Percentiles rank a stretch among this genome's conserved stretches.
phyloP scores from a whole-genome alignment of 2,329 filamentous ascomycete species.

The Emericellopsis cladophorae region DNA sequence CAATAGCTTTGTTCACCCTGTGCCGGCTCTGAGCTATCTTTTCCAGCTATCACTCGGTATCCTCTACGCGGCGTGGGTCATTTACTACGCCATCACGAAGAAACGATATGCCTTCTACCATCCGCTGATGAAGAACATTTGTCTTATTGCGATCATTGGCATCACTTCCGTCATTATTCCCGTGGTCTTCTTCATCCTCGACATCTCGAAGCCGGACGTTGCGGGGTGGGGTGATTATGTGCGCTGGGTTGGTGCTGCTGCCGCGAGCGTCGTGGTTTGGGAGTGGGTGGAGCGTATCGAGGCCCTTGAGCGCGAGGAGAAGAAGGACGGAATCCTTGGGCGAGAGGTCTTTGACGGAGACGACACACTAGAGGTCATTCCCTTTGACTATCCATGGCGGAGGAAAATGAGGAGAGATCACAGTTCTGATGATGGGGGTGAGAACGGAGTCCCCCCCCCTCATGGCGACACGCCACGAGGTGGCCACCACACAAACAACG shows the following conservation, averaged over 20 bases:
- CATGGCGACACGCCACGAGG: slow-evolving; percentile 7
- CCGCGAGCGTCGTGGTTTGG: slow-evolving; percentile 94
- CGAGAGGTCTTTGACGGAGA: slow-evolving; percentile 89
- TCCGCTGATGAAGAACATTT: slow-evolving; percentile 79
- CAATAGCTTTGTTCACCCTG: slow-evolving; percentile 71
- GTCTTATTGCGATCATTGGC: slow-evolving; percentile 66
- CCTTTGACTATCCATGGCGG: slow-evolving; percentile 36
- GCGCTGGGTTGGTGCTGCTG: slow-evolving; percentile 88
- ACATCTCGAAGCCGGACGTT: slow-evolving; percentile 75
- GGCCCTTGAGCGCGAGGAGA: slow-evolving; percentile 80
- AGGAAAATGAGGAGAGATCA: slow-evolving; percentile 22
- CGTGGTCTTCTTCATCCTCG: slow-evolving; percentile 84
- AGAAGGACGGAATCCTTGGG: slow-evolving; percentile 84
- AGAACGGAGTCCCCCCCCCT: slow-evolving; percentile 7
- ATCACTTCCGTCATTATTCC: slow-evolving; percentile 75
- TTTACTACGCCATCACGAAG: slow-evolving; percentile 89
- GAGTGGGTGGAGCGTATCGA: slow-evolving; percentile 97
- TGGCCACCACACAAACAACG: slow-evolving; percentile 3
- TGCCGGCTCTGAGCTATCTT: slow-evolving; percentile 82
- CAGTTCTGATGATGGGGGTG: slow-evolving; percentile 18
- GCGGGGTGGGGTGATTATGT: slow-evolving; percentile 94
- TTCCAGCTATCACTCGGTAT: slow-evolving; percentile 80
- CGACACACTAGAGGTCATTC: slow-evolving; percentile 65
- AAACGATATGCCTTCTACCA: slow-evolving; percentile 86
- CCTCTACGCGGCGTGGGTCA: slow-evolving; percentile 84